Conservation (phyloP, 768 basidiomycete species). For the Boletus barrowsii region DNA sequence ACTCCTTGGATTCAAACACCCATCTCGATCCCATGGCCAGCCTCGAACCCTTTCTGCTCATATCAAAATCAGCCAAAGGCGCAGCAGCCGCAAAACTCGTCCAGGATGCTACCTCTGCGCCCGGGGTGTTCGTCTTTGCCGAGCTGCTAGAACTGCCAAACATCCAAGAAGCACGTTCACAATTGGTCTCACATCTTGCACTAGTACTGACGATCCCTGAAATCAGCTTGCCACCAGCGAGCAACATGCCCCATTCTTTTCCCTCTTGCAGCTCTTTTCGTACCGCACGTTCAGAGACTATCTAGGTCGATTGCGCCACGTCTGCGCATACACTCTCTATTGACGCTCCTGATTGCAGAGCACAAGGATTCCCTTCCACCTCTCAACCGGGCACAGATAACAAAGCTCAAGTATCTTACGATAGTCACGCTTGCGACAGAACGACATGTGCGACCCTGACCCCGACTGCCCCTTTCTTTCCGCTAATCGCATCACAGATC, state of each 20-base stretch:
- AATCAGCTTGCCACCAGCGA: constrained; percentile 66
- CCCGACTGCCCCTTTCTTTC: neutral
- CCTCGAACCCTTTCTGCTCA: constrained; percentile 86
- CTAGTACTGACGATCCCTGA: neutral
- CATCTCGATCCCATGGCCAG: constrained; percentile 35
- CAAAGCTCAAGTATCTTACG: constrained; percentile 90
- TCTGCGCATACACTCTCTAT: neutral
- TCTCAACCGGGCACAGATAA: constrained; percentile 68
- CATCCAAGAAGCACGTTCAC: constrained; percentile 70
- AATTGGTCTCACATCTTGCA: neutral
- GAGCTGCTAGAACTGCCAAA: constrained; percentile 82
- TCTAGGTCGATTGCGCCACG: constrained; percentile 48
- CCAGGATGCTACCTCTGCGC: constrained; percentile 81
- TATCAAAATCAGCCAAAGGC: constrained; percentile 89
- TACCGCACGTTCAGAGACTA: constrained; percentile 88
- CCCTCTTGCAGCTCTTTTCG: constrained; percentile 81
- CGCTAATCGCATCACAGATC: constrained; percentile 45
- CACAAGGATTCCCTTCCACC: constrained; percentile 64
- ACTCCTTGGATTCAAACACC: constrained; percentile 16
- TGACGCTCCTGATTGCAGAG: constrained; percentile 40
- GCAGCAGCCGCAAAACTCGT: constrained; percentile 89
- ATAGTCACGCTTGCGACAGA: constrained; percentile 80
- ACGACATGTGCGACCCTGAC: constrained; percentile 57
- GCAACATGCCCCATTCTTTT: constrained; percentile 57
- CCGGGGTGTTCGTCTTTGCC: constrained; percentile 89